These are phyloP conservation scores for Penicillium goetzii DNA, from an alignment of 495 filamentous ascomycete species.

Conservation along the genomic window DNA sequence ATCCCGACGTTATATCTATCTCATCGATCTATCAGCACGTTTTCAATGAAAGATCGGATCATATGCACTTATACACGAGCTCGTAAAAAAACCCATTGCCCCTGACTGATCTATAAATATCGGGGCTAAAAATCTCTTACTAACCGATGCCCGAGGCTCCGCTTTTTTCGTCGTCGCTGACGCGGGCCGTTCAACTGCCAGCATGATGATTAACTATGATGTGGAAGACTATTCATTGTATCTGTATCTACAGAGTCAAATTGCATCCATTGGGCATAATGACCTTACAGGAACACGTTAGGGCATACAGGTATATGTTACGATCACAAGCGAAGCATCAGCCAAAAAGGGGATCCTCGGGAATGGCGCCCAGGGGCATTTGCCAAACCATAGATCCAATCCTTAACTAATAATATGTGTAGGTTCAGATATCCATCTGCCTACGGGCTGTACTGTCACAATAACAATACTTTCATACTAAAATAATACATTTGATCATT, in stretches of 20 bases:
- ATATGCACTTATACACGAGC: not conserved
- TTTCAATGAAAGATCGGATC: not conserved
- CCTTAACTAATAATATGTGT: not conserved
- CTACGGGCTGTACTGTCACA: not conserved
- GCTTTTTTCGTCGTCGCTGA: conserved; percentile 12
- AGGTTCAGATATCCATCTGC: not conserved
- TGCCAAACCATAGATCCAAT: not conserved
- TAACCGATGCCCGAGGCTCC: conserved; percentile 13
- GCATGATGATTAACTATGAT: not conserved
- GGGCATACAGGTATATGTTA: too few species aligned
- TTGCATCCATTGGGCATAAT: too few species aligned
- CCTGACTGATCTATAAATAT: conserved; percentile 21
- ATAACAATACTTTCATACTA: not conserved
- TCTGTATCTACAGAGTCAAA: too few species aligned
- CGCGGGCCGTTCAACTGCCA: conserved; percentile 5
- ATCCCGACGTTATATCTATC: not conserved
- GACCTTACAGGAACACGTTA: too few species aligned
- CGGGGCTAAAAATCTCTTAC: conserved; percentile 6
- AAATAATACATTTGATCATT: not conserved
- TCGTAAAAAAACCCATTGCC: not conserved
- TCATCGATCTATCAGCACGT: not conserved
- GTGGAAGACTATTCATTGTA: too few species aligned
- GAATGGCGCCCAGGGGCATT: conserved; percentile 2
- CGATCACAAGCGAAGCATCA: not conserved
- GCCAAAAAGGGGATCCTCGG: not conserved